Evolutionary conservation across 805 yeast genomes (phyloP), one percentile per base, ranked within the genome.

Genomic region (Kluyveromyces nonfermentans): DNA sequence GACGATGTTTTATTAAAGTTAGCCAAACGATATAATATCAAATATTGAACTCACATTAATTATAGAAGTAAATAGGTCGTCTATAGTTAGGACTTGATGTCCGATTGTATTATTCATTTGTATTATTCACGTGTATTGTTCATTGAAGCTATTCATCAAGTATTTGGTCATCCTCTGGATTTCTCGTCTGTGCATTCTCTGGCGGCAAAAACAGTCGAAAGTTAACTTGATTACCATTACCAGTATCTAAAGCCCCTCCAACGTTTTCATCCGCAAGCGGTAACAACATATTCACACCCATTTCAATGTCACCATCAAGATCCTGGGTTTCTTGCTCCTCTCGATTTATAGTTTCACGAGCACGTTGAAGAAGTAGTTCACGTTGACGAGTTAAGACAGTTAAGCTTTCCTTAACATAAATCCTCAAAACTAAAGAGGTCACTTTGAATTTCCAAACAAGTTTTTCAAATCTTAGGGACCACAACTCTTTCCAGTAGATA

Each of bases 341-440:
- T 18, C 33, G 21, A 33, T 46, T 50, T 52, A 56, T 48, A 2
- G 47, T 37, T 17, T 42, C 46, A 37, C 63, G 49, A 43, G 57
- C 59, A 35, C 52, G 52, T 12, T 61, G 58, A 2, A 62, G 37
- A 12, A 60, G 50, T 21, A 58, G 36, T 41, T 62, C 67, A 42
- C 65, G 51, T 40, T 60, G 64, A 38, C 67, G 54, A 2, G 67
- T 61, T 15, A 62, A 41, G 6, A 58, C 46, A 1, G 64, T 54
- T 7, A 62, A 55, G 34, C 63, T 61, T 40, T 62, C 65, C 40
- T 57, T 59, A 30, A 62, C 45, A 40, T 61, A 59, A 7, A 62
- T 41, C 31, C 67, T 50, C 33, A 62, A 31, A 5, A 61, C 65
- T 7, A 61, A 54, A 2, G 67, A 58, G 1, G 65, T 54, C 4